Evolutionary conservation across 2,329 filamentous ascomycete species (phyloP), one percentile per base, ranked within the genome.

Genomic region (Pseudofabraea citricarpa): DNA sequence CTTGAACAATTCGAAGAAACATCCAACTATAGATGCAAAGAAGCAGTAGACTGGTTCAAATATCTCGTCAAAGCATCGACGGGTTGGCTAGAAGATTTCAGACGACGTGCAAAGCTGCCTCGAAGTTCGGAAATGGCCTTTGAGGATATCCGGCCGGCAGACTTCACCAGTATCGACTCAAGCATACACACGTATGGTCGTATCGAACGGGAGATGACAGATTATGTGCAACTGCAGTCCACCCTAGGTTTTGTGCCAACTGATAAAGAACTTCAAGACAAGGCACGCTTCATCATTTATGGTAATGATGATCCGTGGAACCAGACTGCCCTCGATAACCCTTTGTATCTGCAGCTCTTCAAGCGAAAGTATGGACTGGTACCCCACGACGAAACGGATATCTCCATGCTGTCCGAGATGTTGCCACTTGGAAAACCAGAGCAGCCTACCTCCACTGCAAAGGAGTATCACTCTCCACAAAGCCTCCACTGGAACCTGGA

Each of bases 271-370:
- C 58, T 83, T 29, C 78, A 81, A 53, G 65, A 64, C 21, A 67
- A 80, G 52, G 78, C 77, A 18, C 72, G 79, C 48, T 67, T 79
- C 40, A 78, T 82, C 52, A 77, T 83, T 18, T 82, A 79, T 59
- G 77, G 79, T 36, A 73, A 70, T 45, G 76, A 81, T 41, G 78
- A 83, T 51, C 72, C 71, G 8, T 82, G 79, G 77, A 82, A 82
- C 49, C 79, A 81, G 54, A 83, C 79, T 2, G 73, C 72, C 0
- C 75, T 77, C 3, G 79, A 83, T 49, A 76, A 78, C 47, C 50
- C 64, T 3, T 59, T 66, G 3, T 81, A 77, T 73, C 64, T 83
- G 2, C 58, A 64, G 3, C 62, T 68, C 10, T 83, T 83, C 62
- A 74, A 69, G 46, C 58, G 26, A 16, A 56, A 43, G 35, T 54